These are phyloP conservation scores for Candida ficus DNA, from an alignment of 805 yeast genomes.

Conservation along the genomic window DNA sequence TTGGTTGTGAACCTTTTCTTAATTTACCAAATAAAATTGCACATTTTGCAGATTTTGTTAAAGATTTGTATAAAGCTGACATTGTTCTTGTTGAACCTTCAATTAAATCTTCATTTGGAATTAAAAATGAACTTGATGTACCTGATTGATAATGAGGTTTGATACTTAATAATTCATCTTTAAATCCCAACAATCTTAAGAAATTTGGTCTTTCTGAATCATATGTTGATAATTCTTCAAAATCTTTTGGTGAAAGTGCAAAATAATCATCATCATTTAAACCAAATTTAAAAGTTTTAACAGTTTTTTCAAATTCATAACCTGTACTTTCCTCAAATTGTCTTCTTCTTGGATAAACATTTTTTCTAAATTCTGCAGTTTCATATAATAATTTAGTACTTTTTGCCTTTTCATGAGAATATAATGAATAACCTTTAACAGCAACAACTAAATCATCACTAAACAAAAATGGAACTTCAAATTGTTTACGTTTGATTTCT, in stretches of 20 bases:
- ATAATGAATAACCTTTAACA: conserved; percentile 66
- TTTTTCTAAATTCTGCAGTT: conserved; percentile 43
- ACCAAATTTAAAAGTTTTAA: conserved; percentile 42
- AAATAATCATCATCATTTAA: conserved; percentile 31
- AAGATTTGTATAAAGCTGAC: conserved; percentile 57
- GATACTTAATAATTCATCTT: conserved; percentile 37
- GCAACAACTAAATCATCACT: conserved; percentile 55
- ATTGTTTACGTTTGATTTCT: conserved; percentile 58
- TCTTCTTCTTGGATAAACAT: conserved; percentile 45
- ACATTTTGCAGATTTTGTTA: conserved; percentile 45
- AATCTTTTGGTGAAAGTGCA: conserved; percentile 33
- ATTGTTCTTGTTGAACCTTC: conserved; percentile 64
- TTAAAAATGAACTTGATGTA: conserved; percentile 52
- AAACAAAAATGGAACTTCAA: conserved; percentile 55
- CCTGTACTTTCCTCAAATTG: conserved; percentile 38
- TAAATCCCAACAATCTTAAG: conserved; percentile 65
- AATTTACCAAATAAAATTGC: conserved; percentile 73
- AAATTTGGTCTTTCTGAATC: conserved; percentile 38
- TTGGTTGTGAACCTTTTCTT: conserved; percentile 49
- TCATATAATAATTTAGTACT: conserved; percentile 50
- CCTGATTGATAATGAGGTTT: conserved; percentile 47
- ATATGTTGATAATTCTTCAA: conserved; percentile 29
- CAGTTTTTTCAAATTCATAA: conserved; percentile 33
- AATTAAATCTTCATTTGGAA: conserved; percentile 57
- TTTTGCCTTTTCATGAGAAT: conserved; percentile 46